Percentiles rank a stretch among this genome's conserved stretches.
Conservation (phyloP, 2,329 filamentous ascomycete species). For the Albophoma yamanashiensis region DNA sequence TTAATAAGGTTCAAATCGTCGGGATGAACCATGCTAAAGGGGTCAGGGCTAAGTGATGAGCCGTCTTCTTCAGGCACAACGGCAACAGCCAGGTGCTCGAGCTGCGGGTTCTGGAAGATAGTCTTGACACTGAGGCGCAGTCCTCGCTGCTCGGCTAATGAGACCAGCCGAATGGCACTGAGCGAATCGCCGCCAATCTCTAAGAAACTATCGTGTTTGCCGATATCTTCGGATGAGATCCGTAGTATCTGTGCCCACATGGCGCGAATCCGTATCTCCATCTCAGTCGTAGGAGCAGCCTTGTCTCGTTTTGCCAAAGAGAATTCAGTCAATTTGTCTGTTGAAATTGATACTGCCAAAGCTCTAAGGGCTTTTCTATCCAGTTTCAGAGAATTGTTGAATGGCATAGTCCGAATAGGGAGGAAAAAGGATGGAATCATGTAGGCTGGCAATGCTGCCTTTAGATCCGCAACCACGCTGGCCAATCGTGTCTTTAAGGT, state of each 20-base stretch:
- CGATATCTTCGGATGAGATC: conserved; percentile 12
- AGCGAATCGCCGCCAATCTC: conserved; percentile 16
- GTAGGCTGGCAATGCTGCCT: conserved; percentile 2
- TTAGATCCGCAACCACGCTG: not conserved
- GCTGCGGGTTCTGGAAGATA: conserved; percentile 8
- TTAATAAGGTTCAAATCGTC: not conserved
- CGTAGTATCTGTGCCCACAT: conserved; percentile 4
- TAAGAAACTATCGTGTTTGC: conserved; percentile 16
- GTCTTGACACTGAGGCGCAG: conserved; percentile 5
- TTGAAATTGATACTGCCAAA: not conserved
- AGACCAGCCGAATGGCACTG: conserved; percentile 10
- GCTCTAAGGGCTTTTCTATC: not conserved
- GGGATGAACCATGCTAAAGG: not conserved
- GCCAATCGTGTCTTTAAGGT: not conserved
- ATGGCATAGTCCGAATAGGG: conserved; percentile 3
- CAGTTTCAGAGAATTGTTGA: conserved; percentile 5
- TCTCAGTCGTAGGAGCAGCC: conserved; percentile 2
- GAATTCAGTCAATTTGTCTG: not conserved
- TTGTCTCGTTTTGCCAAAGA: not conserved
- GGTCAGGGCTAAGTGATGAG: not conserved
- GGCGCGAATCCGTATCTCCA: conserved; percentile 1
- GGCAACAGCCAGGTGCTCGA: not conserved
- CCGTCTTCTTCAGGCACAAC: not conserved
- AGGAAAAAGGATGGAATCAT: conserved; percentile 7
- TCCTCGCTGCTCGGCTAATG: conserved; percentile 1